Conservation (phyloP, 1,284 basidiomycete genomes). For the Omphalotus olearius region DNA sequence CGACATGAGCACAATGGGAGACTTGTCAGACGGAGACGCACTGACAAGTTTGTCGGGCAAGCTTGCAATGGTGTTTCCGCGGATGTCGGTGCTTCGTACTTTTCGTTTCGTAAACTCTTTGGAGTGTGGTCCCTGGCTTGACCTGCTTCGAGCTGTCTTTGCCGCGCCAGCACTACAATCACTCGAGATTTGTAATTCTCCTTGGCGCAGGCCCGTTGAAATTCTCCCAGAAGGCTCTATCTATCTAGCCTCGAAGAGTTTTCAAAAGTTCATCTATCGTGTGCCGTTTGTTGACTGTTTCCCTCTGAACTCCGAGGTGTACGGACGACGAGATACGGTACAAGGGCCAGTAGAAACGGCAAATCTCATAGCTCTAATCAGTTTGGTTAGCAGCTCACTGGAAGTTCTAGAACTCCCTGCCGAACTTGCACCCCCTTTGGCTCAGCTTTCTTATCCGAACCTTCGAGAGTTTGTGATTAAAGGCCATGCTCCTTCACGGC, state of each 20-base stretch:
- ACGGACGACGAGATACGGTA: conserved; percentile 12
- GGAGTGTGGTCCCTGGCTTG: conserved; percentile 12
- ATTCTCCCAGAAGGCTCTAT: not conserved
- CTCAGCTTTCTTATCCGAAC: conserved; percentile 7
- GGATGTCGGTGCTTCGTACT: conserved; percentile 8
- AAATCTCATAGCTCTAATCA: conserved; percentile 6
- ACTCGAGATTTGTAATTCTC: conserved; percentile 12
- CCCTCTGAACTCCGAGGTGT: conserved; percentile 9
- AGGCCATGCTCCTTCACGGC: conserved; percentile 9
- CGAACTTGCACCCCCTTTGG: conserved; percentile 6
- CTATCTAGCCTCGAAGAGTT: not conserved
- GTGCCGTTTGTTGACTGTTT: conserved; percentile 14
- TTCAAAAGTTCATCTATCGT: conserved; percentile 12
- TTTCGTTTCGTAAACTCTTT: conserved; percentile 13
- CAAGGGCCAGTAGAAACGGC: conserved; percentile 12
- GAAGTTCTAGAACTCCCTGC: conserved; percentile 13
- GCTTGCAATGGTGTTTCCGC: conserved; percentile 8
- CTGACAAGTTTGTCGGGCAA: conserved; percentile 9
- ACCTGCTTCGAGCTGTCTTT: conserved; percentile 8
- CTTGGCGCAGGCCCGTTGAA: conserved; percentile 12
- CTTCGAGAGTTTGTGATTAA: conserved; percentile 8
- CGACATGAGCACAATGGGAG: conserved; percentile 7
- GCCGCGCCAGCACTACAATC: conserved; percentile 3
- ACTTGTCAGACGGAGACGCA: conserved; percentile 4
- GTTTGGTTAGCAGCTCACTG: conserved; percentile 1